Evolutionary conservation across 2,329 filamentous ascomycete species (phyloP).

Genomic region (Alternaria conjuncta): DNA sequence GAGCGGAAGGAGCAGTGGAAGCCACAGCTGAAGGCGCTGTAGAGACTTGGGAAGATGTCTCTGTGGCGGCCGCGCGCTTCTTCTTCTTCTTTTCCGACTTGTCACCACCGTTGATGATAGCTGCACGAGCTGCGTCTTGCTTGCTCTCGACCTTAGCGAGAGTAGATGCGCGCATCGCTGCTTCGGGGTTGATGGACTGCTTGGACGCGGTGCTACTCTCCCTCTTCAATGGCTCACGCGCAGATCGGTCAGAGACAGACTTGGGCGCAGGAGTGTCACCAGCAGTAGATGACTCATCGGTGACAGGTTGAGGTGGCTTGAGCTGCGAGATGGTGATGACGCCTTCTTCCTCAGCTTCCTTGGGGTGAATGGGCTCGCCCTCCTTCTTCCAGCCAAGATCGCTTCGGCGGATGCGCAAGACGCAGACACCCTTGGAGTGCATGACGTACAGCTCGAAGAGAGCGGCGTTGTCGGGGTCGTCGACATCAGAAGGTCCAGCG

Average conservation of each 20-base stretch:
- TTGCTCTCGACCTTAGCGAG: conserved; percentile 52
- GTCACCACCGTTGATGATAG: conserved; percentile 50
- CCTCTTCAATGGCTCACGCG: conserved; percentile 45
- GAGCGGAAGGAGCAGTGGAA: conserved; percentile 18
- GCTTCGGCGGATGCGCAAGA: conserved; percentile 81
- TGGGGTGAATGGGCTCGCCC: conserved; percentile 80
- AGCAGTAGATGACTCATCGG: conserved; percentile 49
- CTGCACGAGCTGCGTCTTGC: conserved; percentile 50
- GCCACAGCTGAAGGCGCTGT: conserved; percentile 8
- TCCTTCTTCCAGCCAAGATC: conserved; percentile 93
- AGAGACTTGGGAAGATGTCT: conserved; percentile 56
- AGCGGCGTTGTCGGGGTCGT: conserved; percentile 68
- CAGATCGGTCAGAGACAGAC: conserved; percentile 44
- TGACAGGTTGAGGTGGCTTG: conserved; percentile 38
- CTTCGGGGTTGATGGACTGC: conserved; percentile 47
- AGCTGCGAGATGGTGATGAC: conserved; percentile 78
- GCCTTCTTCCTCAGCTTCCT: conserved; percentile 77
- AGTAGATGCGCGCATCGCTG: conserved; percentile 49
- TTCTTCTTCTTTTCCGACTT: conserved; percentile 66
- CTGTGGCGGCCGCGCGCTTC: conserved; percentile 62
- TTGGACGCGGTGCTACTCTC: conserved; percentile 42
- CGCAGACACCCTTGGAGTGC: conserved; percentile 97
- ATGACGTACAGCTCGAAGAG: conserved; percentile 96
- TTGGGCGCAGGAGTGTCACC: conserved; percentile 44
- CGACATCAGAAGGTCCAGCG: conserved; percentile 64